Evolutionary conservation across 1,284 basidiomycete genomes (phyloP).

Genomic region (Marasmius fiardii): DNA sequence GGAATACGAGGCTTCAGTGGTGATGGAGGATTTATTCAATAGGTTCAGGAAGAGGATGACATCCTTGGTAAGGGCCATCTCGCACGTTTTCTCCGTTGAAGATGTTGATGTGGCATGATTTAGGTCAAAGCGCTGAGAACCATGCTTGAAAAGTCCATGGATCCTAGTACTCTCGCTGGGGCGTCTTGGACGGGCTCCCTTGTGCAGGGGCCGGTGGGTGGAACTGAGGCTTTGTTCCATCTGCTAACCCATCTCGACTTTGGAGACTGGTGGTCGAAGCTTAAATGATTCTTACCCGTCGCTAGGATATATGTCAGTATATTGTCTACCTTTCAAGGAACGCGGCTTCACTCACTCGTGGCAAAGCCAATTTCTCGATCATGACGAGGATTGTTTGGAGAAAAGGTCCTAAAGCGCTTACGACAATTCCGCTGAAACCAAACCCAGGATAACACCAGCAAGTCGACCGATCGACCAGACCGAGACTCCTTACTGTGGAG

Average conservation of each 20-base stretch:
- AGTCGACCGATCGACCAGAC: too few relatives aligned
- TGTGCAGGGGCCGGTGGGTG: slow-evolving; percentile 34
- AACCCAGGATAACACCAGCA: too few relatives aligned
- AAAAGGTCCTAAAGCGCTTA: too few relatives aligned
- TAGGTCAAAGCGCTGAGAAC: slow-evolving; percentile 40
- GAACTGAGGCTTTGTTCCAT: slow-evolving; percentile 44
- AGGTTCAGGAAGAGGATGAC: slow-evolving; percentile 56
- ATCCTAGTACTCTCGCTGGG: slow-evolving; percentile 5
- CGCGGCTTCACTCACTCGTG: too few relatives aligned
- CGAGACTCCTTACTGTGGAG: too few relatives aligned
- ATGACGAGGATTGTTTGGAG: too few relatives aligned
- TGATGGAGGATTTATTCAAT: slow-evolving; percentile 49
- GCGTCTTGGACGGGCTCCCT: slow-evolving; percentile 21
- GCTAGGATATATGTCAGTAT: too few relatives aligned
- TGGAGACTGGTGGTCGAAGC: slow-evolving; percentile 44
- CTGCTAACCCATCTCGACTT: slow-evolving; percentile 43
- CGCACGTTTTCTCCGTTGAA: neutral
- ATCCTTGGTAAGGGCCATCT: slow-evolving; percentile 49
- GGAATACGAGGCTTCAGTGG: slow-evolving; percentile 57
- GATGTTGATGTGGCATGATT: neutral
- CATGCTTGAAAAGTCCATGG: slow-evolving; percentile 37
- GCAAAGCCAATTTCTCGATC: too few relatives aligned
- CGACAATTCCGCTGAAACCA: too few relatives aligned
- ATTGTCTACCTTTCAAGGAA: too few relatives aligned
- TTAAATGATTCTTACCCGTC: neutral